phyloP scores from a whole-genome alignment of 1,139 yeast species.

The Pichia sp. region DNA sequence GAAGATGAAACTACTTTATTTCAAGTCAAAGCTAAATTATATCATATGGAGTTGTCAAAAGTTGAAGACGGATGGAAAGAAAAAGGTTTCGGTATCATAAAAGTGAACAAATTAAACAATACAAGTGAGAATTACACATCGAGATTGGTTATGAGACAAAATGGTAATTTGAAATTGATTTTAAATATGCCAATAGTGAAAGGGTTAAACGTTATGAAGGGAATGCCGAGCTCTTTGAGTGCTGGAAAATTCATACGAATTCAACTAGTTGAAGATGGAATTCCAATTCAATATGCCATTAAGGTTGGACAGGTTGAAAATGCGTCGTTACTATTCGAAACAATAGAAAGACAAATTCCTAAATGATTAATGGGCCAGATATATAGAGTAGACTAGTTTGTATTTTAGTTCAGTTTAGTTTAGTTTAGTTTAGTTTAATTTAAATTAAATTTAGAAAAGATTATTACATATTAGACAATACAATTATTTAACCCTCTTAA shows the following conservation, averaged over 20 bases:
- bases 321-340: slow-evolving; percentile 49
- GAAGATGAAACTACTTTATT: slow-evolving; percentile 71
- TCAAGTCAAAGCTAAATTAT: slow-evolving; percentile 69
- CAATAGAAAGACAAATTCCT: slow-evolving; percentile 31
- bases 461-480: not conserved
- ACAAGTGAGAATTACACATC: slow-evolving; percentile 28
- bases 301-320: slow-evolving; percentile 59
- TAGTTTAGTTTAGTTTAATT: not conserved
- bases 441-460: too few species aligned
- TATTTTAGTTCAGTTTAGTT: not conserved
- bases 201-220: slow-evolving; percentile 55
- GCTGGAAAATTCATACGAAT: slow-evolving; percentile 71
- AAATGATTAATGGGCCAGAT: slow-evolving; percentile 7
- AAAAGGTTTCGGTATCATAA: slow-evolving; percentile 83
- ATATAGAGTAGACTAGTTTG: not conserved
- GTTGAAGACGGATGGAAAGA: slow-evolving; percentile 88
- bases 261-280: slow-evolving; percentile 37
- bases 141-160: slow-evolving; percentile 85
- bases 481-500: slow-evolving; percentile 29
- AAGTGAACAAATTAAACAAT: slow-evolving; percentile 54
- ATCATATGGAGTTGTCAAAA: slow-evolving; percentile 59
- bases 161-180: slow-evolving; percentile 76
- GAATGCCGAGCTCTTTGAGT: slow-evolving; percentile 75
- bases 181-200: slow-evolving; percentile 62
- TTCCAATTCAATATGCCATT: slow-evolving; percentile 77